Conservation (phyloP, 805 yeast genomes). For the Metschnikowia lunata region DNA sequence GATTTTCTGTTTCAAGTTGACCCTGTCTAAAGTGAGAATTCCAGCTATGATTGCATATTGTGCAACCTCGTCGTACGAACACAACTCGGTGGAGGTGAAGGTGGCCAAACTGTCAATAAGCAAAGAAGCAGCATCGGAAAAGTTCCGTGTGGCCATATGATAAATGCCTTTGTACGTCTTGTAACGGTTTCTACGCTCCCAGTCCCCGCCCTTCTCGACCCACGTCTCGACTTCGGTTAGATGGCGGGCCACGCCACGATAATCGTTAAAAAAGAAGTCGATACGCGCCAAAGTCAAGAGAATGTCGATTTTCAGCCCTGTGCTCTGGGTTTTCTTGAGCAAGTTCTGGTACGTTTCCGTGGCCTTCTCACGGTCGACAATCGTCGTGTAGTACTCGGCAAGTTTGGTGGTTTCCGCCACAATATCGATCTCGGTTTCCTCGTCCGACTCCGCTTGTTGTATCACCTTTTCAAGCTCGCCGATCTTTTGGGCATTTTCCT, state of each 20-base stretch:
- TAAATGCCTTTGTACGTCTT: slow-evolving; percentile 89
- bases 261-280: slow-evolving; percentile 87
- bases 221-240: slow-evolving; percentile 67
- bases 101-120: slow-evolving; percentile 91
- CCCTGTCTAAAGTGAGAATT: slow-evolving; percentile 73
- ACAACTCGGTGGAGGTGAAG: slow-evolving; percentile 86
- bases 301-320: slow-evolving; percentile 88
- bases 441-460: slow-evolving; percentile 54
- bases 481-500: slow-evolving; percentile 54
- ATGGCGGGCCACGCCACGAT: slow-evolving; percentile 60
- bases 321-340: slow-evolving; percentile 71
- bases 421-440: slow-evolving; percentile 83
- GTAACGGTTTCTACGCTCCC: slow-evolving; percentile 96
- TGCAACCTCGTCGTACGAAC: slow-evolving; percentile 86
- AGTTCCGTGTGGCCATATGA: slow-evolving; percentile 78
- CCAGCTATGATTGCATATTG: slow-evolving; percentile 88
- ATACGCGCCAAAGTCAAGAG: slow-evolving; percentile 76
- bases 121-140: slow-evolving; percentile 77
- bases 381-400: slow-evolving; percentile 82
- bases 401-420: slow-evolving; percentile 72
- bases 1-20: slow-evolving; percentile 74
- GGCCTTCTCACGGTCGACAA: slow-evolving; percentile 78
- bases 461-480: slow-evolving; percentile 50
- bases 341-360: slow-evolving; percentile 64
- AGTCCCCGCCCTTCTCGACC: slow-evolving; percentile 96